Percentiles rank a stretch among this genome's conserved stretches.
These are phyloP conservation scores for Pseudonitzschia delicatissima DNA, from an alignment of 108 stramenopile genomes.

Conservation along the genomic window DNA sequence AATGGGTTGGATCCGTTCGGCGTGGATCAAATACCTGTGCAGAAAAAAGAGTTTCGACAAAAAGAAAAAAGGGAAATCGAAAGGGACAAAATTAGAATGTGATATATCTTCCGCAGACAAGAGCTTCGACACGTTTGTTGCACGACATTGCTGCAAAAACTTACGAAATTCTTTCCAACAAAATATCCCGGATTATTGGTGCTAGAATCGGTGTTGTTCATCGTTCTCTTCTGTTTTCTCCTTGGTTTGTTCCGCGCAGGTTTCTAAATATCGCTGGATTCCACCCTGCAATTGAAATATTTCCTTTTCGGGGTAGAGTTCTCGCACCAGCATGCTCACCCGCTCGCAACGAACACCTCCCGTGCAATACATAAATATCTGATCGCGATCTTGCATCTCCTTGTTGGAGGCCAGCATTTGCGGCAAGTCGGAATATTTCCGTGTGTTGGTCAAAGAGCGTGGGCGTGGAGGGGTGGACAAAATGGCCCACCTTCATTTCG, in stretches of 20 bases:
- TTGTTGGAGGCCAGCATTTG: conserved; percentile 46
- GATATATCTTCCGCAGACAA: no score
- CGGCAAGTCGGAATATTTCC: conserved; percentile 81
- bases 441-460: conserved; percentile 73
- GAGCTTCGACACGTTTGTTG: no score
- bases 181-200: conserved; percentile 28
- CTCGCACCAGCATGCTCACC: conserved; percentile 62
- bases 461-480: conserved; percentile 41
- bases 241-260: not conserved
- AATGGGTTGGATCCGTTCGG: conserved; percentile 48
- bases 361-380: conserved; percentile 74
- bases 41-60: not conserved
- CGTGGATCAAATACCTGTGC: conserved; percentile 76
- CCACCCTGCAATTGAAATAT: conserved; percentile 80
- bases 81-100: no score
- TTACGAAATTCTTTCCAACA: conserved; percentile 80
- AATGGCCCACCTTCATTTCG: conserved; percentile 71
- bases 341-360: conserved; percentile 85
- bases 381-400: conserved; percentile 39
- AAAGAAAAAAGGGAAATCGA: not conserved
- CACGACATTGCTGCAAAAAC: no score
- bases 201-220: not conserved
- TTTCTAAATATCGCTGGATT: conserved; percentile 72
- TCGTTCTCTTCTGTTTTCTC: conserved; percentile 8
- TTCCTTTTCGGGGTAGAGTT: conserved; percentile 47